Conservation (phyloP, 2,329 filamentous ascomycete species). For the Diaporthe humulicola region DNA sequence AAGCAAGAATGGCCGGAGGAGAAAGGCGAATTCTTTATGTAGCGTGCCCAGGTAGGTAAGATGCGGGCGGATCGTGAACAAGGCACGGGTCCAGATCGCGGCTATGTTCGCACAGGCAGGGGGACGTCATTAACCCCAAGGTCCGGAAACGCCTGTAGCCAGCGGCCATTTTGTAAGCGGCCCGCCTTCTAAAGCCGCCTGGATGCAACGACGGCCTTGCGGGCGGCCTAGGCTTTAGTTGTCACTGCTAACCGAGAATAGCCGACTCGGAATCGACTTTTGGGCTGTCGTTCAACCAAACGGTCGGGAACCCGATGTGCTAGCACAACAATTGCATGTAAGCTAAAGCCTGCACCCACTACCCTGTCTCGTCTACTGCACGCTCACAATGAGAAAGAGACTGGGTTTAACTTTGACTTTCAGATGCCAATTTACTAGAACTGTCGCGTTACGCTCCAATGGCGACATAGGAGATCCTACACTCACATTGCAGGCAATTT, state of each 20-base stretch:
- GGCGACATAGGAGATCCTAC: not conserved
- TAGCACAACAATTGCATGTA: conserved; percentile 19
- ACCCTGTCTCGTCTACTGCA: not conserved
- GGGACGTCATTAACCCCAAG: conserved; percentile 36
- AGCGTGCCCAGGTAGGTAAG: conserved; percentile 2
- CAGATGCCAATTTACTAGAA: not conserved
- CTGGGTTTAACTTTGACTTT: not conserved
- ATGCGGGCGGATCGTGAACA: conserved; percentile 30
- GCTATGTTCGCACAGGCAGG: conserved; percentile 9
- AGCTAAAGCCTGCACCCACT: not conserved
- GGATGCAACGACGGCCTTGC: not conserved
- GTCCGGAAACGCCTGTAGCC: conserved; percentile 20
- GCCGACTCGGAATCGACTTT: conserved; percentile 22
- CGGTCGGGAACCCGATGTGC: not conserved
- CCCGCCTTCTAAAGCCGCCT: conserved; percentile 26
- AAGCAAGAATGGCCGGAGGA: not conserved
- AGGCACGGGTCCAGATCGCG: conserved; percentile 9
- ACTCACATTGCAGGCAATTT: not conserved
- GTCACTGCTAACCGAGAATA: conserved; percentile 16
- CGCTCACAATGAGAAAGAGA: not conserved
- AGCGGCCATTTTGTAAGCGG: conserved; percentile 38
- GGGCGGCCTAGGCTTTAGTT: not conserved
- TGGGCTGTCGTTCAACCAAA: not conserved
- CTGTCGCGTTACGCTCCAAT: no score
- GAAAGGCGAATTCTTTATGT: conserved; percentile 17